Evolutionary conservation across 208 protist genomes (phyloP), one percentile per base, ranked within the genome.

Genomic region (Angomonas deanei): DNA sequence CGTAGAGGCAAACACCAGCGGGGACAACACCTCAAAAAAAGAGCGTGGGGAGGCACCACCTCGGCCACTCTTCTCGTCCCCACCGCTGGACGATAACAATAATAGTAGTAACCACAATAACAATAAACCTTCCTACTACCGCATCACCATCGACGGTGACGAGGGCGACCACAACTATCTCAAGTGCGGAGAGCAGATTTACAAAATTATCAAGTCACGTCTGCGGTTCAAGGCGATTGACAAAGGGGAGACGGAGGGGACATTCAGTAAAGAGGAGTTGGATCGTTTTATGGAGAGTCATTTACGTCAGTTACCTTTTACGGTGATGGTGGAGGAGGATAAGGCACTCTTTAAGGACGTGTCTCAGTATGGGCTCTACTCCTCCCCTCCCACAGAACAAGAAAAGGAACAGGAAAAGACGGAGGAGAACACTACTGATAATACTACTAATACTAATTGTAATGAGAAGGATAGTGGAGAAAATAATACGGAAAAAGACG

Each of bases 81-180:
- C 36, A n/a, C 36, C 36, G 11, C 8, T 5, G 10, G 13, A 5
- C 47, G 23, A 53, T 26, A 53, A 24, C 47, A 21, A 10, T 13
- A 53, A 53, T 26, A 53, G 19, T n/a, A 53, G 8, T 15, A 24
- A 27, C 47, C 13, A 53, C 23, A 53, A 24, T 53, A 53, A 53
- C 23, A 15, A 8, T 15, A 42, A 42, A 15, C 36, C 36, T 42
- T 42, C 71, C 28, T 92, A 89, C 52, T 72, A 84, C 42, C 78
- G 84, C 50, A 80, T 95, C 46, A 70, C 78, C 47, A 84, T 91
- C 58, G 84, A 93, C 50, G 89, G 84, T 11, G 89, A 89, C 28
- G 82, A 86, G 56, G 80, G 82, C 26, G 84, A 89, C 57, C 67
- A 65, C 8, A 84, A 95, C 66, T 95, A 88, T 68, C 23, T 78